Base-by-base conservation (phyloP, 2,329 filamentous ascomycete species). In the Lasiodiplodia sp. region DNA sequence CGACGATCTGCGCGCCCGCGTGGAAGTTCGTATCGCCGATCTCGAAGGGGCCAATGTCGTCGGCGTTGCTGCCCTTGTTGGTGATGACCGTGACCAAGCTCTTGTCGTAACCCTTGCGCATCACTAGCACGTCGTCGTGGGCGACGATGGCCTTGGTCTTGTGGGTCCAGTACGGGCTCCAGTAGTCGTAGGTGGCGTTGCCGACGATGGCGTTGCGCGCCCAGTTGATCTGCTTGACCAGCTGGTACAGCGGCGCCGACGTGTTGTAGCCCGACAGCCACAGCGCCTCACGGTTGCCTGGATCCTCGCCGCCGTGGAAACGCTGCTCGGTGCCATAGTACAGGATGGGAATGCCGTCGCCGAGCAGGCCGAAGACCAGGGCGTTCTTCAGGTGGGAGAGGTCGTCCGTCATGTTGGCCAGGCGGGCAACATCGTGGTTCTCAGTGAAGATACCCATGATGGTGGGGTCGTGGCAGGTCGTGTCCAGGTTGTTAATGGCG, bases 361-460 rank as follows among this genome's bases (percentile, higher is more conserved):
- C 73, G 2, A 81, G 73, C 7, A 81, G 74, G 0, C 78, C 78
- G 67, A 74, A 81, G 1, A 78, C 78, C 1, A 81, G 71, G 4
- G 78, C 78, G 66, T 81, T 82, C 70, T 78, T 80, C 10, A 80
- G 72, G 11, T 79, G 71, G 1, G 76, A 75, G 23, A 73, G 69
- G 56, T 81, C 80, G 49, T 75, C 75, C 71, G 78, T 80, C 68
- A 75, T 71, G 56, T 73, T 76, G 58, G 79, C 65, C 74, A 78
- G 81, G n/a, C 80, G 76, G 23, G 75, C 69, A 21, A 79, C 77
- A 64, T 82, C 79, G 65, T 82, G 80, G 69, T 81, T 81, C 66
- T 81, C 80, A 2, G 79, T 57, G 71, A 81, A 81, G 2, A 74
- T 78, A 4, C 77, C 78, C 0, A 81, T 71, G 1, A 78, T 75